Conservation (phyloP, 345 rosid genomes). For the Trapa bicornis region DNA sequence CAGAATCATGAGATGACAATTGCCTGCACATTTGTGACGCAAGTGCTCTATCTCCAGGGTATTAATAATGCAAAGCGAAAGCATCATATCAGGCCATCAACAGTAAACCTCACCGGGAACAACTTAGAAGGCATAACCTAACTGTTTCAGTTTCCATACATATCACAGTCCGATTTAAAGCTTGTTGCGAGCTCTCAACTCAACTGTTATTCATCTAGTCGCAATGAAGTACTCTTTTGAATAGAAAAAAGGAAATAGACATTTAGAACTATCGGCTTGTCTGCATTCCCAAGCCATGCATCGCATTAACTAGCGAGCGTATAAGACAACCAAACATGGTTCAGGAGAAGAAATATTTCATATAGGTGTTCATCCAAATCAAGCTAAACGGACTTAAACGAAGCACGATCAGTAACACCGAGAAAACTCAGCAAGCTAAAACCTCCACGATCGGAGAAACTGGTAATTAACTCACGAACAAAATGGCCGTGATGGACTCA, state of each 20-base stretch:
- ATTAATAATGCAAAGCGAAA: neutral
- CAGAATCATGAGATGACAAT: too few relatives aligned
- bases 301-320: neutral
- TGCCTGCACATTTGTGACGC: too few relatives aligned
- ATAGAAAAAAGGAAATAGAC: neutral
- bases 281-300: neutral
- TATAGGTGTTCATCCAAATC: neutral
- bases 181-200: neutral
- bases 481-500: slow-evolving; percentile 83
- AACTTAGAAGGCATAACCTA: neutral
- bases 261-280: neutral
- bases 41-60: too few relatives aligned
- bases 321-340: neutral
- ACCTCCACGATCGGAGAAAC: too few relatives aligned
- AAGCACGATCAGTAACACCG: too few relatives aligned
- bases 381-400: too few relatives aligned
- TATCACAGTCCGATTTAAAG: neutral
- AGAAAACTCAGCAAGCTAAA: too few relatives aligned
- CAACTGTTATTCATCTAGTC: neutral
- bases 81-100: neutral
- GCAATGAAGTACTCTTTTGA: neutral
- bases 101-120: neutral
- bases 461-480: slow-evolving; percentile 28
- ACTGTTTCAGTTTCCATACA: neutral
- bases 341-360: neutral